These are phyloP conservation scores for Phytophthora ohioensis DNA, from an alignment of 352 stramenopile species.

Conservation along the genomic window DNA sequence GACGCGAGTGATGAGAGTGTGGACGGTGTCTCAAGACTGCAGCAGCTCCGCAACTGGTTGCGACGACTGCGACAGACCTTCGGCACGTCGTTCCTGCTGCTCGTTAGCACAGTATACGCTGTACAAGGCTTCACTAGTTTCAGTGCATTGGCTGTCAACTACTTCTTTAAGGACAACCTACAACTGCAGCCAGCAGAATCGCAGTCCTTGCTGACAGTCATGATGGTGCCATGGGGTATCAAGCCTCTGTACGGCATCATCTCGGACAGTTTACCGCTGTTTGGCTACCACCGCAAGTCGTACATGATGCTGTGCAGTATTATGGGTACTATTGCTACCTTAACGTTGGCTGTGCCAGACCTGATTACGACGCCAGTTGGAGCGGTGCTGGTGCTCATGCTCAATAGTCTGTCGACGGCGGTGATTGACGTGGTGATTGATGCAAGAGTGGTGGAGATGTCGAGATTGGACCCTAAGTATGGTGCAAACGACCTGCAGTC, in stretches of 20 bases:
- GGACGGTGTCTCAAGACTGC: slow-evolving; percentile 31
- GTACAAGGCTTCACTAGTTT: slow-evolving; percentile 95
- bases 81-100: slow-evolving; percentile 70
- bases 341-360: slow-evolving; percentile 67
- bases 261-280: slow-evolving; percentile 94
- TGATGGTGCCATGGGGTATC: slow-evolving; percentile 96
- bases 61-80: slow-evolving; percentile 68
- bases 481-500: slow-evolving; percentile 94
- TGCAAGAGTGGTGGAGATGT: slow-evolving; percentile 96
- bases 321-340: slow-evolving; percentile 60
- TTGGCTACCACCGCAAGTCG: slow-evolving; percentile 94
- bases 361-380: slow-evolving; percentile 64
- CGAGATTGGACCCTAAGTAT: slow-evolving; percentile 81
- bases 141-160: slow-evolving; percentile 93
- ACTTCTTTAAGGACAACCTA: slow-evolving; percentile 97
- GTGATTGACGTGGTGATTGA: slow-evolving; percentile 97
- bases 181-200: slow-evolving; percentile 94
- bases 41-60: slow-evolving; percentile 65
- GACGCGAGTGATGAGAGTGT: slow-evolving; percentile 31
- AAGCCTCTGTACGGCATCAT: slow-evolving; percentile 97
- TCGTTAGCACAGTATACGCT: slow-evolving; percentile 92
- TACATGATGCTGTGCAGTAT: slow-evolving; percentile 94
- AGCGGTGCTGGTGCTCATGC: slow-evolving; percentile 67
- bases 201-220: slow-evolving; percentile 93
- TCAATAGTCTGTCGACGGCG: slow-evolving; percentile 91